These are phyloP conservation scores for Paralagenidium karlingii DNA, from an alignment of 352 stramenopile genomes.

Conservation along the genomic window DNA sequence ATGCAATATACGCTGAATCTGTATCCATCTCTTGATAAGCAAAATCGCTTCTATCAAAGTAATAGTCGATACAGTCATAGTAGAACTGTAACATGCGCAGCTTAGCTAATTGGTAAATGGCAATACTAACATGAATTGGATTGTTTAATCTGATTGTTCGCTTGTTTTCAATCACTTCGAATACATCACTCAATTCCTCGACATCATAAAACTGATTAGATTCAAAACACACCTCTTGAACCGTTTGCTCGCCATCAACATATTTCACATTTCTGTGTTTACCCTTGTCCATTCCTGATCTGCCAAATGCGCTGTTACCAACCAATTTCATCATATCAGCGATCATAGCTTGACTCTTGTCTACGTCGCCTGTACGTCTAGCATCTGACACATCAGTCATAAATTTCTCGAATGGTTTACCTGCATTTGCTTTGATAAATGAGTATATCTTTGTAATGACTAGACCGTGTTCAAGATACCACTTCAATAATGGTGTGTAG, in stretches of 20 bases:
- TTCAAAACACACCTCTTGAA: conserved; percentile 1
- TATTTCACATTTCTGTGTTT: conserved; percentile 10
- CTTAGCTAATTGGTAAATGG: conserved; percentile 11
- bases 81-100: conserved; percentile 12
- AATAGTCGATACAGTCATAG: conserved; percentile 9
- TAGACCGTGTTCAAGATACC: conserved; percentile 19
- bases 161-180: conserved; percentile 7
- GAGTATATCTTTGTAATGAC: conserved; percentile 12
- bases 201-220: conserved; percentile 3
- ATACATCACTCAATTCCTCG: conserved; percentile 5
- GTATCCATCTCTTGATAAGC: conserved; percentile 10
- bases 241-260: neutral
- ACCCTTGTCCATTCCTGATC: conserved; percentile 7
- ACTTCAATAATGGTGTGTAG: conserved; percentile 18
- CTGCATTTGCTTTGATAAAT: conserved; percentile 11
- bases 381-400: conserved; percentile 11
- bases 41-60: conserved; percentile 9
- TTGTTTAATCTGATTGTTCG: conserved; percentile 6
- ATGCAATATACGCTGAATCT: conserved; percentile 9
- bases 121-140: conserved; percentile 9
- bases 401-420: conserved; percentile 10
- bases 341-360: conserved; percentile 8
- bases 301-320: conserved; percentile 7
- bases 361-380: conserved; percentile 9
- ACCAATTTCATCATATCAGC: conserved; percentile 9